Conservation (phyloP, 106 monocot genomes). For the Acorus calamus region DNA sequence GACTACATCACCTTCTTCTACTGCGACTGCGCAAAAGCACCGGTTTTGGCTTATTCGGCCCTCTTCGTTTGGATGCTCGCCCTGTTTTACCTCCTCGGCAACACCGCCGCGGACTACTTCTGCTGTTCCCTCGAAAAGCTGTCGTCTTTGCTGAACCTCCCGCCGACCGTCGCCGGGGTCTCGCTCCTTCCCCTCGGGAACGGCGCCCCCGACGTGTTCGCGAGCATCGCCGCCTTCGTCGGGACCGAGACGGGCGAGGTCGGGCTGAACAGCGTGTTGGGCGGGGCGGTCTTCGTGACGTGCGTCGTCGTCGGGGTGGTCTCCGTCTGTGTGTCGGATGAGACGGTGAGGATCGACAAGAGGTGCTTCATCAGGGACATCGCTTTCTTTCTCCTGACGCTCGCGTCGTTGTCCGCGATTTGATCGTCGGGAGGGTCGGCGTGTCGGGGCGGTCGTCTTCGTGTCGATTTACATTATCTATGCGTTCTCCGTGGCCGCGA, state of each 20-base stretch:
- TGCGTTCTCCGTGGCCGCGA: conserved; percentile 70
- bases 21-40: conserved; percentile 45
- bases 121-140: conserved; percentile 82
- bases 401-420: conserved; percentile 46
- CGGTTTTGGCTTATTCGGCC: conserved; percentile 40
- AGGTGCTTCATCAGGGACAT: conserved; percentile 78
- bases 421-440: conserved; percentile 59
- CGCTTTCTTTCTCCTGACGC: conserved; percentile 63
- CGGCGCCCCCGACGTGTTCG: conserved; percentile 93
- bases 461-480: conserved; percentile 66
- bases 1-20: conserved; percentile 78
- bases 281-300: conserved; percentile 87
- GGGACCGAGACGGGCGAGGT: conserved; percentile 72
- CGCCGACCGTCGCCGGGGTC: conserved; percentile 88
- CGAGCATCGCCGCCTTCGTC: conserved; percentile 79
- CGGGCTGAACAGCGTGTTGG: conserved; percentile 84
- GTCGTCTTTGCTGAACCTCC: conserved; percentile 48
- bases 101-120: conserved; percentile 95
- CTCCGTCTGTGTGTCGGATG: conserved; percentile 54
- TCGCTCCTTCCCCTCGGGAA: conserved; percentile 91
- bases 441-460: conserved; percentile 67
- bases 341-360: conserved; percentile 65
- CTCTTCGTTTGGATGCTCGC: conserved; percentile 49
- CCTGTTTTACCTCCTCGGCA: conserved; percentile 78
- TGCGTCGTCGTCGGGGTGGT: conserved; percentile 75